A percentile compares a stretch with the other conserved stretches of the same genome.
Evolutionary conservation across 768 basidiomycete species (phyloP).

Genomic region (Pleurotus eryngii): DNA sequence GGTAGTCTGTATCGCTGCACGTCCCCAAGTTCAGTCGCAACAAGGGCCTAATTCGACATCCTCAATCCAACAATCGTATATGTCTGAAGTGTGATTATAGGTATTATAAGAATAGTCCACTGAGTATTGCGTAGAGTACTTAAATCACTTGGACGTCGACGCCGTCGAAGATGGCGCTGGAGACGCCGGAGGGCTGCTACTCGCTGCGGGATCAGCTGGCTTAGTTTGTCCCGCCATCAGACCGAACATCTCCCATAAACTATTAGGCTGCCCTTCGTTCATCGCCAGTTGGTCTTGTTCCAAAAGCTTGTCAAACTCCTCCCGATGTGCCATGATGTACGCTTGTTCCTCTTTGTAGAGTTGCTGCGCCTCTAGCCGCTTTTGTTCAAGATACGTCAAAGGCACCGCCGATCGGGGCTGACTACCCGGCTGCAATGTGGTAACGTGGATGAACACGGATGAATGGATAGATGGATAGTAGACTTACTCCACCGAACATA

Average conservation of each 20-base stretch:
- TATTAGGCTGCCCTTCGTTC: slow-evolving; percentile 41
- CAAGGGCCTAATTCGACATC: too few species aligned
- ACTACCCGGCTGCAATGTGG: not conserved
- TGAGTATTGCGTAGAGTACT: too few species aligned
- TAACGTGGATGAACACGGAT: not conserved
- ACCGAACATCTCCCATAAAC: slow-evolving; percentile 46
- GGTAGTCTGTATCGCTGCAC: too few species aligned
- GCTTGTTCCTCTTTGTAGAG: slow-evolving; percentile 49
- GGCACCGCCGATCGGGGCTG: slow-evolving; percentile 25
- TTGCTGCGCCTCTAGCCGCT: slow-evolving; percentile 47
- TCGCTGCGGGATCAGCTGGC: too few species aligned
- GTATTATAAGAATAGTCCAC: too few species aligned
- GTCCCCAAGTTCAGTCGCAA: too few species aligned
- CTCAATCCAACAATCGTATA: too few species aligned
- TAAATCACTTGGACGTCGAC: too few species aligned
- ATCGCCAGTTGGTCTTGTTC: slow-evolving; percentile 39
- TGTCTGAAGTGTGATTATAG: too few species aligned
- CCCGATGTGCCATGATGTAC: slow-evolving; percentile 42
- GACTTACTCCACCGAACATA: slow-evolving; percentile 36
- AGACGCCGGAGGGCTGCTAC: too few species aligned
- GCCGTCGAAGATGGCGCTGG: too few species aligned
- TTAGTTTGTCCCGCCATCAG: slow-evolving; percentile 14
- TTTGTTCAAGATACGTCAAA: slow-evolving; percentile 51
- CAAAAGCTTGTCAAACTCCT: slow-evolving; percentile 39
- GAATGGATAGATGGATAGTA: not conserved